A percentile compares a stretch with the other conserved stretches of the same genome.
phyloP scores from a whole-genome alignment of 2,329 filamentous ascomycete genomes.

The Stemphylium vesicarium region DNA sequence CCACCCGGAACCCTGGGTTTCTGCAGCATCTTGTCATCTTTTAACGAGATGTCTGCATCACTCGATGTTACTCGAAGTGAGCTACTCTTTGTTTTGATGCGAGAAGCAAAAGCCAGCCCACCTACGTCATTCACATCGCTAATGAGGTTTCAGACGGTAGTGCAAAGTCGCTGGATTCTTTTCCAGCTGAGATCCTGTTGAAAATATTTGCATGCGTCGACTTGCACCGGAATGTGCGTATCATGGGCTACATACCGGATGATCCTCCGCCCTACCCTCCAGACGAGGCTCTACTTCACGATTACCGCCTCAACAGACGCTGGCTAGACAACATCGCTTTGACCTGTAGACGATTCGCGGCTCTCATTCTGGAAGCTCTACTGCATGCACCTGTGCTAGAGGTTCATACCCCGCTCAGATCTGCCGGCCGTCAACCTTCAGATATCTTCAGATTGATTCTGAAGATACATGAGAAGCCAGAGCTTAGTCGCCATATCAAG shows the following conservation, averaged over 20 bases:
- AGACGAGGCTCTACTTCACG: constrained; percentile 11
- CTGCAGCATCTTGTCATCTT: too few relatives aligned
- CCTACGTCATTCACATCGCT: neutral
- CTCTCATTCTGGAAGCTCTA: constrained; percentile 12
- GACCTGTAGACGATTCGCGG: constrained; percentile 16
- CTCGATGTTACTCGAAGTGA: neutral
- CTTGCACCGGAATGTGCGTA: constrained; percentile 4
- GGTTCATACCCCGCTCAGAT: neutral
- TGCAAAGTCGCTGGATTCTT: neutral
- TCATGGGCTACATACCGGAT: constrained; percentile 22
- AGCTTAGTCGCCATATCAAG: constrained; percentile 11
- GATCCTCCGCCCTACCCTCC: constrained; percentile 10
- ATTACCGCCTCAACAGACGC: constrained; percentile 7
- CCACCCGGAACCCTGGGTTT: too few relatives aligned
- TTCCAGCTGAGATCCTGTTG: constrained; percentile 22
- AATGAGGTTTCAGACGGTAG: neutral
- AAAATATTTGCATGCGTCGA: constrained; percentile 20
- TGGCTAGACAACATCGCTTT: constrained; percentile 17
- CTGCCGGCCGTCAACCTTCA: neutral
- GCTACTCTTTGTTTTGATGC: neutral
- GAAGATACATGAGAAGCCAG: constrained; percentile 2
- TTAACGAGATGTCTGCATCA: too few relatives aligned
- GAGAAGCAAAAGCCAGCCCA: neutral
- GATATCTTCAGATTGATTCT: constrained; percentile 5
- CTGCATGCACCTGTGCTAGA: constrained; percentile 11